Base-by-base conservation (phyloP, 2,329 filamentous ascomycete genomes). In the Fusarium burgessii region DNA sequence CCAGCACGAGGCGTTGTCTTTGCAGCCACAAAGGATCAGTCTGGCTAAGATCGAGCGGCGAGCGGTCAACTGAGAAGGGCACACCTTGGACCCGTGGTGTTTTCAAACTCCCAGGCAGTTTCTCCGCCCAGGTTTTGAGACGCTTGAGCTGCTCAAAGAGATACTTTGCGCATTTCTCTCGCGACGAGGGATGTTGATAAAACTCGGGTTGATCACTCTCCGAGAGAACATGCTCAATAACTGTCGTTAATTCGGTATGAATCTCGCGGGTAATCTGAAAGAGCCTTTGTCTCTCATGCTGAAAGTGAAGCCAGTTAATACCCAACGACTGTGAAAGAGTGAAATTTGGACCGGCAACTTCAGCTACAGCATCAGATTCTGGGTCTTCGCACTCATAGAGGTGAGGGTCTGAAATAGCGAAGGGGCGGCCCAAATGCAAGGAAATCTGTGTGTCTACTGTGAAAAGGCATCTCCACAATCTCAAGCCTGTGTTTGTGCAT, bases 21-120 rank as follows among this genome's bases (percentile, higher is more conserved):
- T 84, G 82, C 5, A 85, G 73, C 83, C 84, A 85, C 4, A 78
- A 62, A 5, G 84, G 82, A 6, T 81, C 78, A 3, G 78, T 77
- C 38, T 80, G 81, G 35, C 67, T 70, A 18, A 79, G 69, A 25
- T 78, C 63, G 11, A 79, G 61, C 2, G 63, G 54, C 2, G 81
- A 79, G 10, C 74, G 70, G 46, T 84, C 81, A 2, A 79, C 80
- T 2, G 83, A 84, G 55, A 84, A 78, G 1, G 81, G 75, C 1
- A 80, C 77, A 9, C 73, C 73, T 15, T 78, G 72, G 27, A 79
- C 72, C 15, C 83, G 79, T 18, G 74, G 75, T 9, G 76, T 80
- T 50, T 82, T 83, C 35, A 86, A 73, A 6, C 71, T 74, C 1
- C 75, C 65, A 2, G 84, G 84, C 0, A 87, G 72, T 32, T 73